These are phyloP conservation scores for Sporothrix humicola DNA, from an alignment of 2,329 filamentous ascomycete species.

Conservation along the genomic window DNA sequence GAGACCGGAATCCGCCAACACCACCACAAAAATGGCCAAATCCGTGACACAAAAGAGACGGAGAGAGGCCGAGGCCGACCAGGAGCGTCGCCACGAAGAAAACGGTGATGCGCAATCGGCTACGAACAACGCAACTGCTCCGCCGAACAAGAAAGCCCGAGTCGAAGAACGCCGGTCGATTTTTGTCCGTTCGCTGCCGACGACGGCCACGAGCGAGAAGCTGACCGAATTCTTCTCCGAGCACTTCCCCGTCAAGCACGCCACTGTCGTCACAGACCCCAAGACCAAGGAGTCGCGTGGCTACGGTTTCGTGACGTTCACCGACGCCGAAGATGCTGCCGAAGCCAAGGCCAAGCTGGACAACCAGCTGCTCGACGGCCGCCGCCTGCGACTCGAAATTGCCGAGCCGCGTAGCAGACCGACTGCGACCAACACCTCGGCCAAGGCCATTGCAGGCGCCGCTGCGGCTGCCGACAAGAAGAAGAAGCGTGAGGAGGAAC, in stretches of 20 bases:
- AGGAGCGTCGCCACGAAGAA: constrained; percentile 40
- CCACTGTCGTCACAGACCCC: constrained; percentile 86
- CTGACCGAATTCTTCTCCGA: constrained; percentile 92
- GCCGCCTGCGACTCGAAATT: constrained; percentile 83
- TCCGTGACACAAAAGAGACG: constrained; percentile 45
- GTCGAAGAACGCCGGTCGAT: constrained; percentile 72
- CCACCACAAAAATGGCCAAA: constrained; percentile 40
- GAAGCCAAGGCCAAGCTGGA: constrained; percentile 82
- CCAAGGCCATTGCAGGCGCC: constrained; percentile 46
- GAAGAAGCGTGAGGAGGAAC: constrained; percentile 63
- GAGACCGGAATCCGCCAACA: background rate
- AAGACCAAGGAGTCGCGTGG: constrained; percentile 86
- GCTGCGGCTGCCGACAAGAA: constrained; percentile 52
- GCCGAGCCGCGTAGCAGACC: constrained; percentile 83
- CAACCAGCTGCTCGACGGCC: constrained; percentile 76
- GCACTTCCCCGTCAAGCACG: constrained; percentile 93
- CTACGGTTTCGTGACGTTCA: constrained; percentile 96
- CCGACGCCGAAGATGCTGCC: constrained; percentile 87
- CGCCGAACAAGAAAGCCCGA: constrained; percentile 60
- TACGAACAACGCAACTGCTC: constrained; percentile 21
- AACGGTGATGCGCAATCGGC: constrained; percentile 25
- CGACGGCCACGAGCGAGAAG: constrained; percentile 77
- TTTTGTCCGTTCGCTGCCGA: constrained; percentile 87
- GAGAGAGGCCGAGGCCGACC: constrained; percentile 46
- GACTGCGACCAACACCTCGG: constrained; percentile 49